A percentile compares a stretch with the other conserved stretches of the same genome.
These are phyloP conservation scores for Falciphora oryzae DNA, from an alignment of 2,329 filamentous ascomycete species.

Conservation along the genomic window DNA sequence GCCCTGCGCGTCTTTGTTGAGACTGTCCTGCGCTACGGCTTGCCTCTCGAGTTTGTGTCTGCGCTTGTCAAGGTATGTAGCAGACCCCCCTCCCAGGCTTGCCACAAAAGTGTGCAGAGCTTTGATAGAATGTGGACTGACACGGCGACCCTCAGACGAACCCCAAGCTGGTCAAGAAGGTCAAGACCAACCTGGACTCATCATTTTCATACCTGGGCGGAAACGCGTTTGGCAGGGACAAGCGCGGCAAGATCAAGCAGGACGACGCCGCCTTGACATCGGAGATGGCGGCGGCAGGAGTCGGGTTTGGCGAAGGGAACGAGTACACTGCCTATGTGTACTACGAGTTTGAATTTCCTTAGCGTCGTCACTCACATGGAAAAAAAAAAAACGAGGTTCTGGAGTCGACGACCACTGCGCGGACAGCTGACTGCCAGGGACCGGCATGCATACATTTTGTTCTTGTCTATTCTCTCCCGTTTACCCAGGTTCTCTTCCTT, in stretches of 20 bases:
- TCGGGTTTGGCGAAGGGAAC: constrained; percentile 61
- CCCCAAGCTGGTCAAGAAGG: constrained; percentile 74
- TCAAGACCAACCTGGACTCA: constrained; percentile 71
- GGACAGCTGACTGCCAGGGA: background rate
- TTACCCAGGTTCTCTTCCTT: background rate
- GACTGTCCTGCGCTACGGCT: constrained; percentile 90
- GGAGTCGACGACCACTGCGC: background rate
- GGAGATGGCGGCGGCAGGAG: constrained; percentile 75
- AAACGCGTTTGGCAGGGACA: constrained; percentile 89
- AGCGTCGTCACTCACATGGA: constrained; percentile 2
- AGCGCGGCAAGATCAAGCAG: constrained; percentile 85
- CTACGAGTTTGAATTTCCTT: constrained; percentile 82
- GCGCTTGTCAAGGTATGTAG: constrained; percentile 72
- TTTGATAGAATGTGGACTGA: constrained; percentile 14
- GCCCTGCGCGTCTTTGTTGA: constrained; percentile 93
- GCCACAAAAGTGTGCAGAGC: too few relatives aligned
- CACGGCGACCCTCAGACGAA: constrained; percentile 54
- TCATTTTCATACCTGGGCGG: constrained; percentile 89
- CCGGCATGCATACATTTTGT: background rate
- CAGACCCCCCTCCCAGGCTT: background rate
- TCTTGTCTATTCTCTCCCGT: constrained; percentile 1
- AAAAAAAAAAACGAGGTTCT: background rate
- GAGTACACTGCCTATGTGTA: constrained; percentile 97
- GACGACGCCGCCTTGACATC: constrained; percentile 75
- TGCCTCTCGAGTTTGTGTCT: constrained; percentile 85